A percentile compares a stretch with the other conserved stretches of the same genome.
Conservation (phyloP, 1,284 basidiomycete genomes). For the Ganoderma leucocontextum region DNA sequence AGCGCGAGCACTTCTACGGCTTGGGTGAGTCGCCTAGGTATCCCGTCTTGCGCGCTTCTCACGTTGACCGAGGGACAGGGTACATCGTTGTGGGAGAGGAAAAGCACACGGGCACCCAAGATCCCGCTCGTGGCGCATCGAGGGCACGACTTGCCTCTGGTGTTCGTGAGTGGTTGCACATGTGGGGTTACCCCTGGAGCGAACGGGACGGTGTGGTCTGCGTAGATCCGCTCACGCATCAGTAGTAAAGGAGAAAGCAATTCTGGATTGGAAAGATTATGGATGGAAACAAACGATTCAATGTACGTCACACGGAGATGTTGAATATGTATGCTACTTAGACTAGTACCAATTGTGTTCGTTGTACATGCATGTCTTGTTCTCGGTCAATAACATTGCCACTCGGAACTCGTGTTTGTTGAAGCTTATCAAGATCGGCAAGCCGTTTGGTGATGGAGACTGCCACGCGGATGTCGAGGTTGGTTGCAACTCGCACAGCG, state of each 20-base stretch:
- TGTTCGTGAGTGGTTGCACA: conserved; percentile 88
- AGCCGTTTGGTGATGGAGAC: neutral
- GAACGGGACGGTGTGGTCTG: conserved; percentile 91
- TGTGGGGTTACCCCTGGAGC: conserved; percentile 97
- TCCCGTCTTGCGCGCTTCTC: conserved; percentile 9
- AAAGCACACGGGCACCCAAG: conserved; percentile 92
- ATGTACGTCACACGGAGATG: conserved; percentile 18
- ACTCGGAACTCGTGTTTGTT: neutral
- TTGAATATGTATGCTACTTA: conserved; percentile 21
- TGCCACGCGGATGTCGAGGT: conserved; percentile 2
- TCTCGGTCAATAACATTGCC: neutral
- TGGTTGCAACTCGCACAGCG: neutral
- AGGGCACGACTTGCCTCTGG: conserved; percentile 84
- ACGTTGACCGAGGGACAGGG: conserved; percentile 52
- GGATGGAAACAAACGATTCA: conserved; percentile 17
- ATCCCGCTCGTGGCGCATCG: conserved; percentile 80
- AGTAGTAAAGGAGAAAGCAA: conserved; percentile 13
- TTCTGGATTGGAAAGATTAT: conserved; percentile 1
- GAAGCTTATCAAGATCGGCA: neutral
- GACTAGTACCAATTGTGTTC: conserved; percentile 8
- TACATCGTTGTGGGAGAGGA: conserved; percentile 95
- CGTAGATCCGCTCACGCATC: conserved; percentile 84
- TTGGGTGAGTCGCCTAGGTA: conserved; percentile 57
- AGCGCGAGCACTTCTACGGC: conserved; percentile 87
- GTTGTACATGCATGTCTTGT: neutral